Evolutionary conservation across 371 early-diverging fungal genomes (phyloP), one percentile per base, ranked within the genome.

Genomic region (Umbelopsis sp.): DNA sequence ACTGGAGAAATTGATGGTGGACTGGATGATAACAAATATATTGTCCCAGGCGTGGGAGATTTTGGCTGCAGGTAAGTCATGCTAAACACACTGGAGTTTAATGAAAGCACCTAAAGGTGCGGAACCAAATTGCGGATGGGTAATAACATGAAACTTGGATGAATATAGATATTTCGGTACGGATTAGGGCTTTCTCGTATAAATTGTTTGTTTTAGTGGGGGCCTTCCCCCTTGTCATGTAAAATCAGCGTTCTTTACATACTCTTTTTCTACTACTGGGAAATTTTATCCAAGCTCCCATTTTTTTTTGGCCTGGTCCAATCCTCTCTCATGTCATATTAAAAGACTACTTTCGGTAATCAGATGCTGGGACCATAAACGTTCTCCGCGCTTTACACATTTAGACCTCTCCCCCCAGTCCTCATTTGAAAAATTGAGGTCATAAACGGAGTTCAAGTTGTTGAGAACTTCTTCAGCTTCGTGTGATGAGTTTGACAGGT

Each of bases 31-130:
- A 81, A 88, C 53, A 91, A 93, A 80, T 96, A 92, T 72, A 95
- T 97, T 71, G 77, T 92, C n/a, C 97, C 97, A 41, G 97, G 97
- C 32, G 82, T 96, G 57, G 97, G 97, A 65, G 96, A 97, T 80
- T 97, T 96, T 78, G 96, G 96, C 72, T 91, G 91, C 80, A 77
- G 83, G 82, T 82, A 78, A 68, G 35, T 65, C 18, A 50, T 11
- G 44, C 38, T 44, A 16, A 29, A 16, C 25, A 18, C 35, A 25
- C 18, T 25, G 50, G 12, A 69, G 38, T 63, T 32, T 20, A 52
- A 50, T 29, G 48, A 66, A 37, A 52, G 22, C 7, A 41, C 7
- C 12, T 7, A 69, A 37, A 38, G 63, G 63, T 69, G 63, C 63
- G 63, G 11, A 44, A 24, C 29, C 22, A 22, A 44, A 29, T 50